Evolutionary conservation across 495 filamentous ascomycete genomes (phyloP), one percentile per base, ranked within the genome.

Genomic region (Sporormia fimetaria): DNA sequence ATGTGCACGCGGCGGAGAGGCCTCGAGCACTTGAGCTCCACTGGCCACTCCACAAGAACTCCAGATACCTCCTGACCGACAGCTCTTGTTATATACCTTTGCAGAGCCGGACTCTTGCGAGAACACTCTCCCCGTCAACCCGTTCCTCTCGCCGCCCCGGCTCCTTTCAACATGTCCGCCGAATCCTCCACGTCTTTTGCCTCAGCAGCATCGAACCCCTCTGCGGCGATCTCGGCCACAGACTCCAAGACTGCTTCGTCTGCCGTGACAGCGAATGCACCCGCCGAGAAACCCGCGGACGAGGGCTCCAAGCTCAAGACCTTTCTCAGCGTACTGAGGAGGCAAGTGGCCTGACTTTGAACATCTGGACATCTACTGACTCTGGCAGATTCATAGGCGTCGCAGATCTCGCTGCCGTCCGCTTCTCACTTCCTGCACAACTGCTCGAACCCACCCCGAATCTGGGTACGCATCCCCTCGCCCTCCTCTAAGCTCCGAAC

Each of bases 361-460:
- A 17, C 34, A 33, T 8, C 15, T n/a, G 27, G 25, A 40, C 21
- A 24, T 27, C 32, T 33, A 6, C 18, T 25, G 21, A 20, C 23
- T 29, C n/a, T 40, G 12, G 10, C 36, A 87, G 84, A 54, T 95
- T 94, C 57, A 82, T 94, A 55, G 90, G 90, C 42, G 90, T 98
- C 37, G 65, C 87, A 49, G 90, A 98, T 65, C 88, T 98, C 47
- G 90, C 90, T 15, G 75, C 85, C 29, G 87, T 95, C 44, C 81
- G 90, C 39, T 98, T 98, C 66, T 95, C 88, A 1, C 71, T 98
- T 17, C 90, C 90, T 2, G 84, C 90, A 20, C 88, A 95, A 58
- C 80, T 98, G 16, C 70, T 98, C 50, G 90, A 98, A 58, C 90
- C 90, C 12, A 87, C 81, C 3, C 90, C 90, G 18, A 98, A 98